A percentile compares a stretch with the other conserved stretches of the same genome.
phyloP scores from a whole-genome alignment of 2,329 filamentous ascomycete genomes.

The Apiospora phragmitis region DNA sequence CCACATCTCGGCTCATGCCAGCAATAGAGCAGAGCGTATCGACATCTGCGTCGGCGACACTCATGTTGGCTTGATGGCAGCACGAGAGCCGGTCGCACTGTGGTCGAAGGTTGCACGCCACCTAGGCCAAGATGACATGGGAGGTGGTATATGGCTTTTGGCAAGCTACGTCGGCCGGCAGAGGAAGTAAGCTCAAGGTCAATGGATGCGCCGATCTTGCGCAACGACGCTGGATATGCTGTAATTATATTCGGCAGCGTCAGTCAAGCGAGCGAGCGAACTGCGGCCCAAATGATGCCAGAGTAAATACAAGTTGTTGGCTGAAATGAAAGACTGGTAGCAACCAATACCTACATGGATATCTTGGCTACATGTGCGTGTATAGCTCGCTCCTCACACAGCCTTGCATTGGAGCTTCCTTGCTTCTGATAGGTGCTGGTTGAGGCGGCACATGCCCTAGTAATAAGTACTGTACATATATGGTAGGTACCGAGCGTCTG shows the following conservation, averaged over 20 bases:
- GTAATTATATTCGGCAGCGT: background rate
- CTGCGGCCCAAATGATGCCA: background rate
- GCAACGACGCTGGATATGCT: background rate
- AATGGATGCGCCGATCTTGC: background rate
- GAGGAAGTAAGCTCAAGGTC: background rate
- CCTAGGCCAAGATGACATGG: background rate
- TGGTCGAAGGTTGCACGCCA: background rate
- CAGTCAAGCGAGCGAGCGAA: constrained; percentile 2
- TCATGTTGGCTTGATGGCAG: background rate
- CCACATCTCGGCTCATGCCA: constrained; percentile 22
- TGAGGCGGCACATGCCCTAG: background rate
- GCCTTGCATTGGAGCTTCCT: background rate
- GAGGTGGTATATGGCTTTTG: background rate
- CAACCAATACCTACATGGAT: background rate
- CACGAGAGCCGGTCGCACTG: background rate
- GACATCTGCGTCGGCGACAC: constrained; percentile 20
- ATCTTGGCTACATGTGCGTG: background rate
- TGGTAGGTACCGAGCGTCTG: constrained; percentile 4
- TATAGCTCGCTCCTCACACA: background rate
- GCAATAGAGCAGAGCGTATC: constrained; percentile 22
- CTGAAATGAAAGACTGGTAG: background rate
- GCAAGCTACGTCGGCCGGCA: background rate
- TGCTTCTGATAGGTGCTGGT: background rate
- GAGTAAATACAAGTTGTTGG: background rate
- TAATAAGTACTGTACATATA: background rate